Base-by-base conservation (phyloP, 805 yeast species). In the Starmerella apis region DNA sequence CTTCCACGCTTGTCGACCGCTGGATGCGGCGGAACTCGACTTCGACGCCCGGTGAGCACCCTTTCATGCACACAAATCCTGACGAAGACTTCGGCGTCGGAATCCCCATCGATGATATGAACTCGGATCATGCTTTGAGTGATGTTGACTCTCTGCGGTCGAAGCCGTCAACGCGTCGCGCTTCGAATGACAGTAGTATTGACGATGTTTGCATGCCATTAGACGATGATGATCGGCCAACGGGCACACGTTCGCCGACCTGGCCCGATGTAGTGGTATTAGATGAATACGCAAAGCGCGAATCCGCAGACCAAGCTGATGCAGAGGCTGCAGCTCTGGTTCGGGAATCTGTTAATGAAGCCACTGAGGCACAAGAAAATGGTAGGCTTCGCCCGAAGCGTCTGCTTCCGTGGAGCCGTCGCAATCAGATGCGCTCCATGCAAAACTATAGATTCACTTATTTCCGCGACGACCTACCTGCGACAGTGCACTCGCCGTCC, bases 141-240 rank as follows among this genome's bases (percentile, higher is more conserved):
- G 43, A 28, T 43, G 28, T 42, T 22, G 60, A 55, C 25, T 48
- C 51, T 18, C 59, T 50, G 46, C 57, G 56, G 43, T 79, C 84
- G n/a, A 79, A 79, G 58, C 86, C 86, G 4, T 70, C 79, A 3
- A 74, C 81, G 20, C 74, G 83, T 44, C 71, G 83, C 52, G 69
- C 77, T 35, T 73, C 80, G 32, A 55, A 62, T 35, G 76, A 78
- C 35, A 80, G 94, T 0, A 84, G 95, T 1, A 68, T 90, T 51
- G 88, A 83, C 62, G 98, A 90, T 66, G 98, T 90, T 23, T 90
- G 96, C 61, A 79, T 86, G 64, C 95, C 95, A 0, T 71, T 87
- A 33, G 87, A 81, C 55, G 60, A 57, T 45, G 61, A 56, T 11
- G 68, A 60, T 23, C 53, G 54, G 31, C 60, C 53, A 14, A 53